Percentiles rank a stretch among this genome's conserved stretches.
These are phyloP conservation scores for Streptanthus diversifolius DNA, from an alignment of 345 rosid species.

Conservation along the genomic window DNA sequence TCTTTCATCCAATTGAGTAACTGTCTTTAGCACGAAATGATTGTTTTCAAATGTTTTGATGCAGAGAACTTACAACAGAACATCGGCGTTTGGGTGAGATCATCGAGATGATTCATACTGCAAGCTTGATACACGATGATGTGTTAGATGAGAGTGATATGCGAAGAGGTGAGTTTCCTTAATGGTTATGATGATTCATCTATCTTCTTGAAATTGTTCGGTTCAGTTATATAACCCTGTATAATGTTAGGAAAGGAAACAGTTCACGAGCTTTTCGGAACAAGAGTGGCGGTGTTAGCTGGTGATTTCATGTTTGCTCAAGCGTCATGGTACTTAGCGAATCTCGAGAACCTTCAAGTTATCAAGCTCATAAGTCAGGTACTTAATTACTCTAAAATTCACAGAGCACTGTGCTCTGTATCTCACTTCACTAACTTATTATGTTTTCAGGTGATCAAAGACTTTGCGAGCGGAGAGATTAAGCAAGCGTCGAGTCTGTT, in stretches of 20 bases:
- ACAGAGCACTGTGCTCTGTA: not conserved
- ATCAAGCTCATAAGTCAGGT: conserved; percentile 98
- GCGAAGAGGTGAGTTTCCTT: conserved; percentile 72
- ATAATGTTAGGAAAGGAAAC: conserved; percentile 67
- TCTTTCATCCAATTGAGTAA: not conserved
- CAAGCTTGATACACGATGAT: conserved; percentile 95
- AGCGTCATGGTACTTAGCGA: conserved; percentile 96
- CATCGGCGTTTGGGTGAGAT: conserved; percentile 93
- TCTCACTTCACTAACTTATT: not conserved
- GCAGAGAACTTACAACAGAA: conserved; percentile 74
- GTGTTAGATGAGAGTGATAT: conserved; percentile 88
- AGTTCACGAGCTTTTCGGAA: conserved; percentile 75
- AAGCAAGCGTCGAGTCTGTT: conserved; percentile 92
- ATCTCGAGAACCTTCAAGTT: conserved; percentile 88
- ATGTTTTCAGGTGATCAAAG: conserved; percentile 78
- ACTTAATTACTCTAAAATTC: not conserved
- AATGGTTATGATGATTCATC: not conserved
- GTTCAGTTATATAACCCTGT: not conserved
- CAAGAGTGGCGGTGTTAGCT: conserved; percentile 85
- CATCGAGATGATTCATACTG: conserved; percentile 98
- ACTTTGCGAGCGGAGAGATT: conserved; percentile 97
- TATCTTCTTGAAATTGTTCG: not conserved
- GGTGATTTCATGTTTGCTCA: conserved; percentile 99
- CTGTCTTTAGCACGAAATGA: not conserved
- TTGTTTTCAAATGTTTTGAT: conserved; percentile 14